A percentile compares a stretch with the other conserved stretches of the same genome.
phyloP scores from a whole-genome alignment of 2,329 filamentous ascomycete genomes.

The Corniculantispora saksenae region DNA sequence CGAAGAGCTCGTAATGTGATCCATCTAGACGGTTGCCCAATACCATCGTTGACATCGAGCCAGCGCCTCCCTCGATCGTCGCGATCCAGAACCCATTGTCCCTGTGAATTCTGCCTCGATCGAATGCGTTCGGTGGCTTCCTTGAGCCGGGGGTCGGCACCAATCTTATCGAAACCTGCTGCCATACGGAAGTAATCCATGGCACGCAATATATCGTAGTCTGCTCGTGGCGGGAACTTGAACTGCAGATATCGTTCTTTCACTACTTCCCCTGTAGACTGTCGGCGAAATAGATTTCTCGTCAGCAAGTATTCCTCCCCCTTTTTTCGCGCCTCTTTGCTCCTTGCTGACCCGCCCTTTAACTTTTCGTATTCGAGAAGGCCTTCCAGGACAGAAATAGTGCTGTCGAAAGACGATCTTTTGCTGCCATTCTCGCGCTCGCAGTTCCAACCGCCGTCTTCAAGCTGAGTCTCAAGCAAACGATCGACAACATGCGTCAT shows the following conservation, averaged over 20 bases:
- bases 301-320: constrained; percentile 22
- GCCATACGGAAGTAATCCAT: constrained; percentile 20
- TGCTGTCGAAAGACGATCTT: constrained; percentile 21
- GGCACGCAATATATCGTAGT: constrained; percentile 18
- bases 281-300: constrained; percentile 17
- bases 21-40: neutral
- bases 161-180: neutral
- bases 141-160: constrained; percentile 11
- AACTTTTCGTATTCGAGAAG: constrained; percentile 20
- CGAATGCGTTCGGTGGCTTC: constrained; percentile 17
- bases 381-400: constrained; percentile 20
- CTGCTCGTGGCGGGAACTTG: constrained; percentile 8
- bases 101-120: constrained; percentile 2
- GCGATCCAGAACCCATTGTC: constrained; percentile 1
- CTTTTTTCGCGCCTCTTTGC: constrained; percentile 14
- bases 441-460: constrained; percentile 23
- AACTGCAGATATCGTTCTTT: constrained; percentile 16
- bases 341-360: neutral
- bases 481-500: constrained; percentile 17
- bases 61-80: constrained; percentile 1
- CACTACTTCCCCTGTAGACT: constrained; percentile 13
- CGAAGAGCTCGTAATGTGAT: constrained; percentile 4
- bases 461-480: constrained; percentile 17
- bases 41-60: constrained; percentile 2
- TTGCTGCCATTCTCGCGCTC: constrained; percentile 18